Evolutionary conservation across 345 rosid genomes (phyloP).

Genomic region (Rhodamnia rubescens): DNA sequence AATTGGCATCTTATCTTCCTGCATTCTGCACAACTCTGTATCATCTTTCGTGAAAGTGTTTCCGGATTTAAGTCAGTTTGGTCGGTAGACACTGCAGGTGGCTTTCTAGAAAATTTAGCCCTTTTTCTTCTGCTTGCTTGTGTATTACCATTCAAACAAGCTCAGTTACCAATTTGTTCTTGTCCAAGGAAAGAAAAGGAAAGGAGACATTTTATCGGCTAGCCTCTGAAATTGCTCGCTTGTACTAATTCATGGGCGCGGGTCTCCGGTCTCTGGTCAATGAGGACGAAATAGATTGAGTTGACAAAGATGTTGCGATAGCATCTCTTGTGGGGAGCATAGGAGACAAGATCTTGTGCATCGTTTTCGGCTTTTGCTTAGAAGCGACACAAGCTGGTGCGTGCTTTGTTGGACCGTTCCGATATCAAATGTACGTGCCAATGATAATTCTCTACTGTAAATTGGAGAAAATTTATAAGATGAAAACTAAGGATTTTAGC

Average conservation of each 20-base stretch:
- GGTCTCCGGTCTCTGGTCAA: not conserved
- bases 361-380: not conserved
- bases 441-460: not conserved
- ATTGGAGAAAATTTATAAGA: not conserved
- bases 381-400: not conserved
- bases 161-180: not conserved
- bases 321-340: not conserved
- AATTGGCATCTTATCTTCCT: not conserved
- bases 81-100: not conserved
- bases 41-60: not conserved
- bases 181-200: not conserved
- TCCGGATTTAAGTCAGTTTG: not conserved
- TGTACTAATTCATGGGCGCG: not conserved
- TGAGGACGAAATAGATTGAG: not conserved
- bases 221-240: not conserved
- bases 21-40: not conserved
- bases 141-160: not conserved
- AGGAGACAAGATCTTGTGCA: not conserved
- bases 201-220: not conserved
- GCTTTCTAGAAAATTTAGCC: not conserved
- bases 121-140: not conserved
- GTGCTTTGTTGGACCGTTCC: not conserved
- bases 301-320: not conserved
- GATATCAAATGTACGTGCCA: not conserved
- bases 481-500: not conserved